Conservation (phyloP, 139 green algal species). For the Asterochloris erici region DNA sequence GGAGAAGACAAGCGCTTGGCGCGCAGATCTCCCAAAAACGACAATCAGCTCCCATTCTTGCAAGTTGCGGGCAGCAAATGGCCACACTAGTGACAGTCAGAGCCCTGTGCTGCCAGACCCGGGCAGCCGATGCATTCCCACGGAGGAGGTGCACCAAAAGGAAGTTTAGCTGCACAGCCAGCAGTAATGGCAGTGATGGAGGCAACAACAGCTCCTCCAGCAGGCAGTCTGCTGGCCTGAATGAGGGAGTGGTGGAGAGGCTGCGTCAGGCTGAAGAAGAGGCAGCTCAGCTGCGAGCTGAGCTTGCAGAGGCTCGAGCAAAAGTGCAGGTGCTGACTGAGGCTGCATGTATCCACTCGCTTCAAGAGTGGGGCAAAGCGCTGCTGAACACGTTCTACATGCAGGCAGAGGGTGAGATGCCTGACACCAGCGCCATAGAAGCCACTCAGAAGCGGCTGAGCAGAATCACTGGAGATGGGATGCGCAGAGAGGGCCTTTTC, state of each 20-base stretch:
- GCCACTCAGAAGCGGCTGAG: slow-evolving; percentile 25
- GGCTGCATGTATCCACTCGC: background rate
- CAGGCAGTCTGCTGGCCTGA: too few relatives aligned
- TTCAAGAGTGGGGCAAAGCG: background rate
- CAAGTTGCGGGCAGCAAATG: background rate
- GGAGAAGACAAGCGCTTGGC: background rate
- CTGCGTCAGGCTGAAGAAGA: slow-evolving; percentile 19
- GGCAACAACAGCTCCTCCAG: too few relatives aligned
- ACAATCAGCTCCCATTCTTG: background rate
- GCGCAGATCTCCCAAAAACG: too few relatives aligned
- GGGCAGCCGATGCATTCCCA: too few relatives aligned
- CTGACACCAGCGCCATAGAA: slow-evolving; percentile 2
- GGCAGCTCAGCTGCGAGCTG: slow-evolving; percentile 8
- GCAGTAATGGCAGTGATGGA: too few relatives aligned
- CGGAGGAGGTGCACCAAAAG: too few relatives aligned
- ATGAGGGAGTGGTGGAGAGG: slow-evolving; percentile 9
- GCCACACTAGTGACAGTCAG: background rate
- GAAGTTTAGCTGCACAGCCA: too few relatives aligned
- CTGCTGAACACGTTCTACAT: background rate
- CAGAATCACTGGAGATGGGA: slow-evolving; percentile 6
- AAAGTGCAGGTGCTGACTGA: background rate
- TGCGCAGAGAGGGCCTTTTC: slow-evolving; percentile 7
- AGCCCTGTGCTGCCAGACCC: background rate
- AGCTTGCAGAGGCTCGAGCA: slow-evolving; percentile 15
- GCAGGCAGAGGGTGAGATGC: background rate